Conservation (phyloP, 2,329 filamentous ascomycete genomes). For the Alternaria viburni region DNA sequence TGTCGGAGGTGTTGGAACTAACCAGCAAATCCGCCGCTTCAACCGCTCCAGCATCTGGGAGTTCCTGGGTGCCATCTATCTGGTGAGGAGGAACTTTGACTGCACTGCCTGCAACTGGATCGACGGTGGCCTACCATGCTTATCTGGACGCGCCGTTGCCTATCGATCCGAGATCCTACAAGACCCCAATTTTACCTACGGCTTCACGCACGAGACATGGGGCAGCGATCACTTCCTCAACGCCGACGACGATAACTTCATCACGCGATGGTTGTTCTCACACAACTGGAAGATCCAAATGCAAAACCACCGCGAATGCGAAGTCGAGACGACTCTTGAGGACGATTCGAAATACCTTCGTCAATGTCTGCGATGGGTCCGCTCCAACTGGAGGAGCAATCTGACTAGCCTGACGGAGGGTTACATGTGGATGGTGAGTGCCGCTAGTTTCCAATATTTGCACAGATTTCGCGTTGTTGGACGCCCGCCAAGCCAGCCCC, state of each 20-base stretch:
- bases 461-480: conserved; percentile 29
- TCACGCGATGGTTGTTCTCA: conserved; percentile 92
- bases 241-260: conserved; percentile 97
- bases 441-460: conserved; percentile 26
- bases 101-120: conserved; percentile 95
- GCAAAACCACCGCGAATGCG: conserved; percentile 87
- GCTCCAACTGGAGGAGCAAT: conserved; percentile 98
- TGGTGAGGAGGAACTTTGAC: conserved; percentile 94
- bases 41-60: conserved; percentile 74
- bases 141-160: conserved; percentile 91
- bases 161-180: conserved; percentile 89
- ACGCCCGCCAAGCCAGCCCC: conserved; percentile 38
- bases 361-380: conserved; percentile 92
- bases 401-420: conserved; percentile 86
- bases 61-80: conserved; percentile 89
- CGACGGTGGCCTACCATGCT: conserved; percentile 94
- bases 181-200: conserved; percentile 82
- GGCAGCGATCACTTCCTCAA: conserved; percentile 79
- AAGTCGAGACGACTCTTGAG: conserved; percentile 88
- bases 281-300: conserved; percentile 94
- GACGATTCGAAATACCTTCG: conserved; percentile 87
- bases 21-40: conserved; percentile 80
- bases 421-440: conserved; percentile 82
- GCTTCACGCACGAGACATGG: conserved; percentile 86
- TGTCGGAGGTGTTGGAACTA: conserved; percentile 91